phyloP scores from a whole-genome alignment of 352 stramenopile genomes.

The Globisporangium abappressorium region DNA sequence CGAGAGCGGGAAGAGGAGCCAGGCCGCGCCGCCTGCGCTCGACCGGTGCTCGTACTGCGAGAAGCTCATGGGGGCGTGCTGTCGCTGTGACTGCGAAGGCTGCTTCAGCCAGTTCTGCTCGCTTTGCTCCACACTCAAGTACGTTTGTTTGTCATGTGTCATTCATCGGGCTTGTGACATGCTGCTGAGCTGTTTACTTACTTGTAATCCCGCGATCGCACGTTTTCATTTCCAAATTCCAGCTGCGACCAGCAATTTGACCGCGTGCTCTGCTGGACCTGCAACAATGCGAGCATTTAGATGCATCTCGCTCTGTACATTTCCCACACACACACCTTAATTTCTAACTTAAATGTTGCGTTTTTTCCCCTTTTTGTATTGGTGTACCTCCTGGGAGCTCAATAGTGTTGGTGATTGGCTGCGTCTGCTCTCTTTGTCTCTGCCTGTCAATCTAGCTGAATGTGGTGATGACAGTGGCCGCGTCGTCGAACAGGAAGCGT shows the following conservation, averaged over 20 bases:
- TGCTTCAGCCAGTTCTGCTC: conserved; percentile 64
- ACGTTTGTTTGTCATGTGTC: conserved; percentile 12
- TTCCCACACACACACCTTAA: neutral
- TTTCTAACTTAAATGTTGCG: conserved; percentile 18
- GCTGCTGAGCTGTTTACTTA: neutral
- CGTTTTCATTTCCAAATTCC: conserved; percentile 1
- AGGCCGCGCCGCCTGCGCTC: conserved; percentile 13
- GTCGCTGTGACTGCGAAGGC: conserved; percentile 48
- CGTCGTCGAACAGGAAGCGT: conserved; percentile 35
- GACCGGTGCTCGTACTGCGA: conserved; percentile 66
- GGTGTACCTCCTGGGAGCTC: neutral
- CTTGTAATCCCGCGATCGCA: neutral
- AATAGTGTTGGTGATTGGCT: neutral
- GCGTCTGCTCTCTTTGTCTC: neutral
- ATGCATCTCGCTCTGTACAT: conserved; percentile 1
- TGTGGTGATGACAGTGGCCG: conserved; percentile 3
- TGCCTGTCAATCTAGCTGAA: conserved; percentile 31
- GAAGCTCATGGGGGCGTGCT: conserved; percentile 54
- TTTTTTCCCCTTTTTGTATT: neutral
- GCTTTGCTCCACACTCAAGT: conserved; percentile 84
- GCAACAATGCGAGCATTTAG: conserved; percentile 39
- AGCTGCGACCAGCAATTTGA: conserved; percentile 77
- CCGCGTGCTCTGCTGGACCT: conserved; percentile 74
- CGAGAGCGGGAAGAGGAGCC: conserved; percentile 20
- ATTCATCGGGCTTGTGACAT: neutral